Percentiles rank a stretch among this genome's conserved stretches.
Conservation (phyloP, 2,329 filamentous ascomycete genomes). For the Emericellopsis atlantica region DNA sequence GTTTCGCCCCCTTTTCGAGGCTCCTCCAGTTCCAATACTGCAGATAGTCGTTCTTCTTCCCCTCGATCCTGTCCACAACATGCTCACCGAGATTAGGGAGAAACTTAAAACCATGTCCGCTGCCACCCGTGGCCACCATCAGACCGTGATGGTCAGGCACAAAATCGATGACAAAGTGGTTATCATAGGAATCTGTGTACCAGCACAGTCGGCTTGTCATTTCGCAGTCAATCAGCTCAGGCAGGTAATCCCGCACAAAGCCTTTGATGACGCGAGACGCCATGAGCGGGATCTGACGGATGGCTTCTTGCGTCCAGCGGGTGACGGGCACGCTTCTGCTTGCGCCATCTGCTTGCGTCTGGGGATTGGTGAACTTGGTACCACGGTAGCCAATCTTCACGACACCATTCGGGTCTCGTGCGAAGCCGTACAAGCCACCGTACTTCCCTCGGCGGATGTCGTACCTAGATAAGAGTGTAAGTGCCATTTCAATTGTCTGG, state of each 20-base stretch:
- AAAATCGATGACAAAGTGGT: slow-evolving; percentile 18
- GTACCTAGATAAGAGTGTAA: slow-evolving; percentile 15
- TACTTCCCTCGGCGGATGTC: slow-evolving; percentile 7
- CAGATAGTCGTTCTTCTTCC: slow-evolving; percentile 2
- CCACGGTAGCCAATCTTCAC: slow-evolving; percentile 17
- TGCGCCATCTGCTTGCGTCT: slow-evolving; percentile 16
- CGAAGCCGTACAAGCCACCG: slow-evolving; percentile 14
- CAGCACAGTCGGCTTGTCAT: slow-evolving; percentile 38
- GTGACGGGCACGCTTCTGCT: slow-evolving; percentile 25
- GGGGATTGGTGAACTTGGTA: slow-evolving; percentile 24
- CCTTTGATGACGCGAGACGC: not conserved
- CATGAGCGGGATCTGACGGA: slow-evolving; percentile 7
- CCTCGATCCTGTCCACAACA: slow-evolving; percentile 4
- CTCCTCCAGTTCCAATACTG: slow-evolving; percentile 4
- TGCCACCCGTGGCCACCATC: slow-evolving; percentile 48
- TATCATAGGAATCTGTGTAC: slow-evolving; percentile 19
- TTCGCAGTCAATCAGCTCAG: slow-evolving; percentile 20
- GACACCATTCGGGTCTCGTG: slow-evolving; percentile 9
- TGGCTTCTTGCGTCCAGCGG: slow-evolving; percentile 14
- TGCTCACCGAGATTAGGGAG: slow-evolving; percentile 5
- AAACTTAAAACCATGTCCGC: slow-evolving; percentile 51
- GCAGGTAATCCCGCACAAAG: slow-evolving; percentile 25
- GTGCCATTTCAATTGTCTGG: not conserved
- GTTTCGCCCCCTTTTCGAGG: slow-evolving; percentile 1
- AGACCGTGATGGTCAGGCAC: slow-evolving; percentile 41